Evolutionary conservation across 1,284 basidiomycete genomes (phyloP).

Genomic region (Boletellus deceptivus): DNA sequence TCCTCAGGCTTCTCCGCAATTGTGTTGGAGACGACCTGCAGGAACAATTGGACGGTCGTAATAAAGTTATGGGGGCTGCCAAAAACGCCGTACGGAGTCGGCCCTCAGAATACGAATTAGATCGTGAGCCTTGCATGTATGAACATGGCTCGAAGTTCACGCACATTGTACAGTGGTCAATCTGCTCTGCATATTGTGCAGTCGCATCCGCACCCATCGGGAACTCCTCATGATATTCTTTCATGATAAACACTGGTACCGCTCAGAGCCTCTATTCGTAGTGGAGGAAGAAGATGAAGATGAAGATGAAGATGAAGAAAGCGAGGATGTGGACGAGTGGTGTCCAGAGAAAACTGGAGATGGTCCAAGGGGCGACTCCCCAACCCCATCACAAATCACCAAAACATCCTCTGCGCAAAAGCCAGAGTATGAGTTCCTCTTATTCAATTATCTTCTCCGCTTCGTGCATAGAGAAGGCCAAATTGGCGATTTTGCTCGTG

Average conservation of each 20-base stretch:
- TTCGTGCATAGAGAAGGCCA: slow-evolving; percentile 94
- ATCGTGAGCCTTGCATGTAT: slow-evolving; percentile 51
- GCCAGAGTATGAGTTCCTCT: slow-evolving; percentile 89
- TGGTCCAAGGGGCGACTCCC: slow-evolving; percentile 44
- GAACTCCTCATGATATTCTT: slow-evolving; percentile 95
- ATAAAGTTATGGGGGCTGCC: slow-evolving; percentile 79
- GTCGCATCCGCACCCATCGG: slow-evolving; percentile 84
- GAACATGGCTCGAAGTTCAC: neutral
- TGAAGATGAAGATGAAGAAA: slow-evolving; percentile 49
- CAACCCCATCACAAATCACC: slow-evolving; percentile 58
- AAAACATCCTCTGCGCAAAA: slow-evolving; percentile 60
- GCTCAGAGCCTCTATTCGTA: slow-evolving; percentile 63
- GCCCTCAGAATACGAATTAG: slow-evolving; percentile 83
- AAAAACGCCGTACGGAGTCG: slow-evolving; percentile 62
- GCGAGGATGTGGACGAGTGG: slow-evolving; percentile 28
- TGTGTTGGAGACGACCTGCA: slow-evolving; percentile 91
- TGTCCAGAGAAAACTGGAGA: slow-evolving; percentile 17
- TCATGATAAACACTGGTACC: slow-evolving; percentile 86
- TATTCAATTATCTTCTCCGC: slow-evolving; percentile 94
- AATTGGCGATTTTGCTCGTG: slow-evolving; percentile 91
- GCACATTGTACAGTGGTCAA: slow-evolving; percentile 69
- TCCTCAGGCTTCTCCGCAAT: slow-evolving; percentile 80
- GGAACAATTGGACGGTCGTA: slow-evolving; percentile 75
- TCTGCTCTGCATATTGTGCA: slow-evolving; percentile 86
- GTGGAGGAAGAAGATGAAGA: slow-evolving; percentile 70